Conservation (phyloP, 495 filamentous ascomycete genomes). For the Trichoderma orchidacearum region DNA sequence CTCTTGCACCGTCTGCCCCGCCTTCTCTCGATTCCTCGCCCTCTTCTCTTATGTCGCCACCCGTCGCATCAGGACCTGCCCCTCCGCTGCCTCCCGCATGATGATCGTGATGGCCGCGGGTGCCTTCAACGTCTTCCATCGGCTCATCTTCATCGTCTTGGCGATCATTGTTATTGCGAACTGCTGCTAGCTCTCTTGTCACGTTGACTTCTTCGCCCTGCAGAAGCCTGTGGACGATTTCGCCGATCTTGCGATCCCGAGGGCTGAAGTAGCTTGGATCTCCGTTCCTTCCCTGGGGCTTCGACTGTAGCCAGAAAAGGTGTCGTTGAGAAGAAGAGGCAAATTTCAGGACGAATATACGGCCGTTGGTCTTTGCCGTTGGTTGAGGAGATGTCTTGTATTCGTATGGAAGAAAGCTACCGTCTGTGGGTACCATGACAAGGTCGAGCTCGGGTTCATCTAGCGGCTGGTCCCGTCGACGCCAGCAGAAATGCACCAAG, state of each 20-base stretch:
- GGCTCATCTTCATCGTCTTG: slow-evolving; percentile 59
- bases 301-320: slow-evolving; percentile 93
- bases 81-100: slow-evolving; percentile 56
- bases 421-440: slow-evolving; percentile 83
- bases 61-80: slow-evolving; percentile 73
- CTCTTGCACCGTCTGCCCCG: slow-evolving; percentile 91
- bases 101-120: slow-evolving; percentile 41
- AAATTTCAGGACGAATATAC: slow-evolving; percentile 91
- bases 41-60: slow-evolving; percentile 80
- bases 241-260: slow-evolving; percentile 66
- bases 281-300: slow-evolving; percentile 60
- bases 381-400: slow-evolving; percentile 29
- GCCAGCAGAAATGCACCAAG: slow-evolving; percentile 95
- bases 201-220: slow-evolving; percentile 88
- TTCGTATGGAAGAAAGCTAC: slow-evolving; percentile 68
- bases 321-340: slow-evolving; percentile 80
- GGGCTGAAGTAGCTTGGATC: slow-evolving; percentile 66
- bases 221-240: slow-evolving; percentile 69
- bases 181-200: slow-evolving; percentile 54
- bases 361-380: slow-evolving; percentile 62
- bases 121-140: slow-evolving; percentile 73
- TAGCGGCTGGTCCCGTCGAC: slow-evolving; percentile 36
- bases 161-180: slow-evolving; percentile 48
- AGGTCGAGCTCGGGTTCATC: slow-evolving; percentile 67
- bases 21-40: slow-evolving; percentile 78